Percentiles rank a stretch among this genome's conserved stretches.
Evolutionary conservation across 2,329 filamentous ascomycete species (phyloP).

Genomic region (Fusarium sp.): DNA sequence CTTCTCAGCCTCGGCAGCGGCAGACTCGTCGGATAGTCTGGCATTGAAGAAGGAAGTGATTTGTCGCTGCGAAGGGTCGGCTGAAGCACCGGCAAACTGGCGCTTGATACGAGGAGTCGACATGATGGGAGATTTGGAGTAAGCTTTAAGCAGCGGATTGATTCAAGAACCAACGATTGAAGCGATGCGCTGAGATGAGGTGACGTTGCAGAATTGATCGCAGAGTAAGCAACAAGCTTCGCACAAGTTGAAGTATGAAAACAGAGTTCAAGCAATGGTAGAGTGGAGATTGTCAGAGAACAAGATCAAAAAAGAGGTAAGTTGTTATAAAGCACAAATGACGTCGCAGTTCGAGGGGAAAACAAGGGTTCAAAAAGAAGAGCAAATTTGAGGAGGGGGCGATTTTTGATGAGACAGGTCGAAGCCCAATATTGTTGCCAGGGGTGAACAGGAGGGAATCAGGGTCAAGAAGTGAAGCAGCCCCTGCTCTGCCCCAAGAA

Average conservation of each 20-base stretch:
- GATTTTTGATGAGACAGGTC: constrained; percentile 21
- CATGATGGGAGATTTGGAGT: constrained; percentile 55
- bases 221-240: constrained; percentile 9
- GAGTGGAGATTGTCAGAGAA: constrained; percentile 41
- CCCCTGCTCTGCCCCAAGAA: constrained; percentile 11
- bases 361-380: constrained; percentile 37
- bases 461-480: constrained; percentile 21
- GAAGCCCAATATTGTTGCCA: constrained; percentile 32
- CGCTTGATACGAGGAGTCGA: constrained; percentile 70
- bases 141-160: neutral
- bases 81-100: constrained; percentile 70
- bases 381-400: constrained; percentile 25
- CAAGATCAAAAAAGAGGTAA: constrained; percentile 9
- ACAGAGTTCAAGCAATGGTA: constrained; percentile 8
- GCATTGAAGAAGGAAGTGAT: constrained; percentile 73
- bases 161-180: neutral
- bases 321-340: constrained; percentile 17
- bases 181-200: constrained; percentile 14
- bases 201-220: constrained; percentile 14
- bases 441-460: constrained; percentile 28
- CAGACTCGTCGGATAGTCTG: constrained; percentile 50
- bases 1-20: constrained; percentile 48
- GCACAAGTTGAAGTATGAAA: constrained; percentile 3
- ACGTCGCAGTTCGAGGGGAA: constrained; percentile 32
- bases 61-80: constrained; percentile 70